Evolutionary conservation across 75 land plant genomes (phyloP), one percentile per base, ranked within the genome.

Genomic region (Picea glauca): DNA sequence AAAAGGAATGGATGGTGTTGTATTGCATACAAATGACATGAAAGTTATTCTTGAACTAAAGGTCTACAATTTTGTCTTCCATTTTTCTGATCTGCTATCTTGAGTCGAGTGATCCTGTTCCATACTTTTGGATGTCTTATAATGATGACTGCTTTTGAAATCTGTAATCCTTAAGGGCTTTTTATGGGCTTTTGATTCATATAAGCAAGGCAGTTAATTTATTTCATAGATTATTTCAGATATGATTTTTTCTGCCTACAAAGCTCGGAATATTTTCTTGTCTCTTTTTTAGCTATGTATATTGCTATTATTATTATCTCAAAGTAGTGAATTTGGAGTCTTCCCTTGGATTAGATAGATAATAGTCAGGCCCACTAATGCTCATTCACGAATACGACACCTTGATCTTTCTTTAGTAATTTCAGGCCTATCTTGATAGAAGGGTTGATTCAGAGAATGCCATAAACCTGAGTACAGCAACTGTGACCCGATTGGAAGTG

Each of bases 1-100:
- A 77, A 85, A 86, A 40, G 98, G 98, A 32, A 81, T 91, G 54
- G 89, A 89, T 78, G 98, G 98, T 58, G 90, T 95, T 60, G 91
- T 95, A 33, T 70, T 95, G 58, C 86, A 91, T 78, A 89, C 85
- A 58, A 91, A 95, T 43, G 91, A 90, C 74, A 75, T 75, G 5
- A 62, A 70, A 58, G 89, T 84, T 57, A 67, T 94, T 77, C 65
- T 87, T 72, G 77, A 86, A 60, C 84, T 95, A 66, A 91, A 91
- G 92, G 98, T 92, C 78, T 56, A 57, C 60, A 50, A 14, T 46
- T 76, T 30, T 82, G 14, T 57, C 54, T 31, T 54, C 60, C 38
- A 64, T 77, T 13, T 23, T 31, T 14, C 9, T 14, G 13, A 38
- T 33, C 35, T 77, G 17, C n/a, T 30, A 30, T 65, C 46, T 68